These are phyloP conservation scores for Aspergillus campestris DNA, from an alignment of 495 filamentous ascomycete genomes.

Conservation along the genomic window DNA sequence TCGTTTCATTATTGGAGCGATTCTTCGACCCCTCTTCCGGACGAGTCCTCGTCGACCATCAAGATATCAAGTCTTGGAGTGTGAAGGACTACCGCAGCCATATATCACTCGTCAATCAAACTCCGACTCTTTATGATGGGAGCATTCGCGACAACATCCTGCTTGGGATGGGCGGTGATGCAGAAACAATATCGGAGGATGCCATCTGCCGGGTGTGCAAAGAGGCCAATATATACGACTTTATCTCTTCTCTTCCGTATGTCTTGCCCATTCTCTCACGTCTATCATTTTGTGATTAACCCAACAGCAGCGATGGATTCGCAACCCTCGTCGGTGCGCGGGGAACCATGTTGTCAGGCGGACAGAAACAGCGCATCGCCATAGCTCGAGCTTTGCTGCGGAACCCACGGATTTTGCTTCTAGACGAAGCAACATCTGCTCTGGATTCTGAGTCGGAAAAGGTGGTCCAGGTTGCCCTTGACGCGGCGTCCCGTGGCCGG, in stretches of 20 bases:
- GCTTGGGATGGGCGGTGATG: slow-evolving; percentile 33
- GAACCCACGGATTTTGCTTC: slow-evolving; percentile 50
- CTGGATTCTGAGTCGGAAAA: slow-evolving; percentile 59
- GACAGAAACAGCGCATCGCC: slow-evolving; percentile 59
- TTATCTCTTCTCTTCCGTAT: slow-evolving; percentile 50
- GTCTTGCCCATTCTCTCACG: no score
- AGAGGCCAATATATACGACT: slow-evolving; percentile 55
- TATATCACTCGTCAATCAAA: slow-evolving; percentile 41
- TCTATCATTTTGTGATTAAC: no score
- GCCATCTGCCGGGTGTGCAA: slow-evolving; percentile 45
- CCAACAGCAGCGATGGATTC: slow-evolving; percentile 26
- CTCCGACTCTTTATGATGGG: slow-evolving; percentile 67
- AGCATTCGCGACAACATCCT: slow-evolving; percentile 60
- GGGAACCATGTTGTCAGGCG: slow-evolving; percentile 50
- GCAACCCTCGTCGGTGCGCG: slow-evolving; percentile 49
- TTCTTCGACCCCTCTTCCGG: slow-evolving; percentile 50
- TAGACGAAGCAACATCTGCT: slow-evolving; percentile 63
- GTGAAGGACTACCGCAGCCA: slow-evolving; percentile 17
- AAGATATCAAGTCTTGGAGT: slow-evolving; percentile 38
- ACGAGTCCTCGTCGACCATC: slow-evolving; percentile 40
- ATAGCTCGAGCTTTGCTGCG: slow-evolving; percentile 61
- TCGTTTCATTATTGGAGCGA: slow-evolving; percentile 48
- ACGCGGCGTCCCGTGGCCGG: slow-evolving; percentile 35
- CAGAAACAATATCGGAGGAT: slow-evolving; percentile 34
- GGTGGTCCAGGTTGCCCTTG: slow-evolving; percentile 54